Conservation (phyloP, 768 basidiomycete species). For the Auriscalpium orientale region DNA sequence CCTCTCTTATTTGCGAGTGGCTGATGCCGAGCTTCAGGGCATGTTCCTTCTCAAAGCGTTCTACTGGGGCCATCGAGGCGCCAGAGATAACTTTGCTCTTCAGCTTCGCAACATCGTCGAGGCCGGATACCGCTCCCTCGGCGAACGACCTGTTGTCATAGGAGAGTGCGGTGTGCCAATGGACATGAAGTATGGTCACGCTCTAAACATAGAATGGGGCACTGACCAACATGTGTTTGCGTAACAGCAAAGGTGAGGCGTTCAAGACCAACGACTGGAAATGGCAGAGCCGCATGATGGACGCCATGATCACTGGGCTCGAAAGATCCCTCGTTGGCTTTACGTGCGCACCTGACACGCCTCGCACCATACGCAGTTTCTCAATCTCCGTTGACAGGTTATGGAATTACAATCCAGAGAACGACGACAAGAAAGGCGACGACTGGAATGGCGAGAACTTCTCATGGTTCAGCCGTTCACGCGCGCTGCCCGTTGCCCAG, state of each 20-base stretch:
- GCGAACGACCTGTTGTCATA: slow-evolving; percentile 77
- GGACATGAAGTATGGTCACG: slow-evolving; percentile 75
- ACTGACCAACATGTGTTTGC: neutral
- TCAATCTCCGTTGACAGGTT: slow-evolving; percentile 38
- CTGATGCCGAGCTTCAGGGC: slow-evolving; percentile 42
- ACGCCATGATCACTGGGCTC: slow-evolving; percentile 78
- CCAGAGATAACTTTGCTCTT: slow-evolving; percentile 70
- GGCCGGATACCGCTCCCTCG: slow-evolving; percentile 58
- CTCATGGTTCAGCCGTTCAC: slow-evolving; percentile 76
- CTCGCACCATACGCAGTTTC: neutral
- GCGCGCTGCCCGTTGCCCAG: slow-evolving; percentile 47
- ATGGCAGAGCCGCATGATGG: slow-evolving; percentile 92
- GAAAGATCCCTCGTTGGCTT: slow-evolving; percentile 75
- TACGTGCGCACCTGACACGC: slow-evolving; percentile 51
- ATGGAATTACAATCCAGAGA: slow-evolving; percentile 93
- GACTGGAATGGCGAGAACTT: slow-evolving; percentile 97
- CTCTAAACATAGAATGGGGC: neutral
- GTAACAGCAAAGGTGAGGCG: slow-evolving; percentile 55
- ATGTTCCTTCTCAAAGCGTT: slow-evolving; percentile 76
- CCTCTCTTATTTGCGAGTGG: neutral
- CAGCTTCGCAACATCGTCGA: slow-evolving; percentile 80
- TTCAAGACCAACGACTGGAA: slow-evolving; percentile 65
- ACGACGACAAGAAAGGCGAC: slow-evolving; percentile 73
- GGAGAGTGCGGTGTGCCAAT: slow-evolving; percentile 95
- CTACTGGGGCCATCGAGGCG: slow-evolving; percentile 83